A percentile compares a stretch with the other conserved stretches of the same genome.
phyloP scores from a whole-genome alignment of 257 asterid genomes.

The Salvia miltiorrhiza region DNA sequence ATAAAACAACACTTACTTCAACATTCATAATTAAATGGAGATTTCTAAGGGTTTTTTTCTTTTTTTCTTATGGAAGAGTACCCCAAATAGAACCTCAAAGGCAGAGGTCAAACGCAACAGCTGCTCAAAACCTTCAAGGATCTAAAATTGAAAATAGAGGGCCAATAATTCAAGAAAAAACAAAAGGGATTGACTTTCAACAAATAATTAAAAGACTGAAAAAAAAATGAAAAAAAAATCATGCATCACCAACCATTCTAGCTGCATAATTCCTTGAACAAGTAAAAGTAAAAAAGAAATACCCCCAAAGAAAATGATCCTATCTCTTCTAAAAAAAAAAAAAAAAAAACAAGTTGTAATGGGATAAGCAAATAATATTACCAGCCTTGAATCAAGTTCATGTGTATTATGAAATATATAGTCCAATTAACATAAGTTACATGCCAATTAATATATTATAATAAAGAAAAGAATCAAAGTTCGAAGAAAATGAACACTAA shows the following conservation, averaged over 20 bases:
- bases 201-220: constrained; percentile 32
- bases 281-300: constrained; percentile 7
- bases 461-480: too few species aligned
- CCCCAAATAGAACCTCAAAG: constrained; percentile 3
- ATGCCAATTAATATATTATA: too few species aligned
- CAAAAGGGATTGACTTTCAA: constrained; percentile 32
- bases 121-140: constrained; percentile 17
- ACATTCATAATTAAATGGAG: constrained; percentile 3
- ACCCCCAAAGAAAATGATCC: constrained; percentile 44
- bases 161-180: constrained; percentile 12
- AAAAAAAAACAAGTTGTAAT: too few species aligned
- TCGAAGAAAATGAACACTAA: too few species aligned
- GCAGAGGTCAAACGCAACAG: constrained; percentile 18
- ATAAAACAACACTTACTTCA: constrained; percentile 2
- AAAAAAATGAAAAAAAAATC: too few species aligned
- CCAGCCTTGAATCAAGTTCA: too few species aligned
- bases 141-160: neutral
- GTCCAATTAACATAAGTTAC: too few species aligned
- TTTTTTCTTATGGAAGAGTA: neutral
- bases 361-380: too few species aligned
- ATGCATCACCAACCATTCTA: constrained; percentile 37
- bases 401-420: too few species aligned
- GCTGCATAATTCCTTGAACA: constrained; percentile 17
- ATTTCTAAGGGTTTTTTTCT: neutral
- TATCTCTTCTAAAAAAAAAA: constrained; percentile 6